phyloP scores from a whole-genome alignment of 2,329 filamentous ascomycete species.

The Epichloe hybrida region DNA sequence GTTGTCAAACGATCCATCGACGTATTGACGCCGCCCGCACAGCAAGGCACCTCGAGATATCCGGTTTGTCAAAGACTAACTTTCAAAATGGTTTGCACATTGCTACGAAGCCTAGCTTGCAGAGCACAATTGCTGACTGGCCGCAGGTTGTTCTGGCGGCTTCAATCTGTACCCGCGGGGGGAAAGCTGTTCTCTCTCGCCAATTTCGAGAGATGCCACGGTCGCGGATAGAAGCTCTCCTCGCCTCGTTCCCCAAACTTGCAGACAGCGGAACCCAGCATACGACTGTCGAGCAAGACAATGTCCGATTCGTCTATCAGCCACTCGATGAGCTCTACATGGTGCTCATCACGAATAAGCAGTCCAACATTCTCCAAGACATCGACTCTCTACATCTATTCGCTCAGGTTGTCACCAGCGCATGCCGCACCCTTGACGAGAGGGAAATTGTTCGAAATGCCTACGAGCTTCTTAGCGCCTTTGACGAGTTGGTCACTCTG shows the following conservation, averaged over 20 bases:
- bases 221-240: constrained; percentile 88
- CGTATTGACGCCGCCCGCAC: not conserved
- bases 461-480: constrained; percentile 90
- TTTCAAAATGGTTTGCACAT: constrained; percentile 26
- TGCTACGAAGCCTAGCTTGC: not conserved
- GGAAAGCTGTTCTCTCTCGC: constrained; percentile 94
- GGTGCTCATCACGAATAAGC: constrained; percentile 97
- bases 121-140: not conserved
- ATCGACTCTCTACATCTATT: constrained; percentile 98
- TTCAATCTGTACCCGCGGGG: constrained; percentile 92
- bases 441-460: constrained; percentile 89
- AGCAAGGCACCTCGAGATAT: not conserved
- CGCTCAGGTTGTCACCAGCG: constrained; percentile 90
- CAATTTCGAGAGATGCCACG: constrained; percentile 97
- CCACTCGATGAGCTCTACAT: constrained; percentile 98
- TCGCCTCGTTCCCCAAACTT: constrained; percentile 95
- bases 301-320: constrained; percentile 98
- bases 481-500: constrained; percentile 91
- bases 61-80: constrained; percentile 8
- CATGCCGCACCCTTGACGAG: constrained; percentile 93
- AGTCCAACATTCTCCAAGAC: constrained; percentile 98
- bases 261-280: constrained; percentile 93
- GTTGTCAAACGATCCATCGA: not conserved
- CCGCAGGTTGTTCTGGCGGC: constrained; percentile 89
- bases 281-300: constrained; percentile 97